Conservation (phyloP, 768 basidiomycete species). For the Trametes punicea region DNA sequence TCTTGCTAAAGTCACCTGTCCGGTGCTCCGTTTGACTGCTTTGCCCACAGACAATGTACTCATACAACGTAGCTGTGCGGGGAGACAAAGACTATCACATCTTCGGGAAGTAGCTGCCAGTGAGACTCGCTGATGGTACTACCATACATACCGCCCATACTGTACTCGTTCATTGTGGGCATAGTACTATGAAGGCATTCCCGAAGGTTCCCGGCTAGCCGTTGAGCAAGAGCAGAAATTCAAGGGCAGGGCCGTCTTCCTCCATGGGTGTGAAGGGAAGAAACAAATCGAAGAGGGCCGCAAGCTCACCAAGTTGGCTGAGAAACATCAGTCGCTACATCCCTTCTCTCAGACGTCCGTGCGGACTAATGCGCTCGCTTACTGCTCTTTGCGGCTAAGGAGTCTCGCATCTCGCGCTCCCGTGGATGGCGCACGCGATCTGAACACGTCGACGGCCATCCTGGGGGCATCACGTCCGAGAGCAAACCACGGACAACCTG, state of each 20-base stretch:
- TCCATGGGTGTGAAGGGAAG: constrained; percentile 55
- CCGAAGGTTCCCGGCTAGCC: constrained; percentile 66
- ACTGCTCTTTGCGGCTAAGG: constrained; percentile 39
- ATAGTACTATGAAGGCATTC: constrained; percentile 73
- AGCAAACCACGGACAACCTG: constrained; percentile 65
- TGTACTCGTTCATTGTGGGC: too few species aligned
- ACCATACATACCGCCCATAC: too few species aligned
- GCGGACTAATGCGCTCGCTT: background rate
- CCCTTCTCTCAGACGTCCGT: background rate
- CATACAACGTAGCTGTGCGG: too few species aligned
- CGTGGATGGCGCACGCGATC: constrained; percentile 66
- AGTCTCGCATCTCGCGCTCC: constrained; percentile 65
- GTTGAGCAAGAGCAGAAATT: constrained; percentile 41
- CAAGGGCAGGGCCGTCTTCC: constrained; percentile 49
- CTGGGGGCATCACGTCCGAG: constrained; percentile 60
- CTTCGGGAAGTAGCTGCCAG: too few species aligned
- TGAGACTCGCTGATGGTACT: too few species aligned
- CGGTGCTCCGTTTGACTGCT: too few species aligned
- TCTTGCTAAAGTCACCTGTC: too few species aligned
- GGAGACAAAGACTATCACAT: too few species aligned
- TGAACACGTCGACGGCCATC: constrained; percentile 64
- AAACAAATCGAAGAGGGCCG: constrained; percentile 68
- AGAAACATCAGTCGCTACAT: constrained; percentile 36
- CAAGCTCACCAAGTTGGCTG: constrained; percentile 61
- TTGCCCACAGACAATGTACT: too few species aligned